Percentiles rank a stretch among this genome's conserved stretches.
These are phyloP conservation scores for Aquanectria penicillioides DNA, from an alignment of 2,329 filamentous ascomycete genomes.

Conservation along the genomic window DNA sequence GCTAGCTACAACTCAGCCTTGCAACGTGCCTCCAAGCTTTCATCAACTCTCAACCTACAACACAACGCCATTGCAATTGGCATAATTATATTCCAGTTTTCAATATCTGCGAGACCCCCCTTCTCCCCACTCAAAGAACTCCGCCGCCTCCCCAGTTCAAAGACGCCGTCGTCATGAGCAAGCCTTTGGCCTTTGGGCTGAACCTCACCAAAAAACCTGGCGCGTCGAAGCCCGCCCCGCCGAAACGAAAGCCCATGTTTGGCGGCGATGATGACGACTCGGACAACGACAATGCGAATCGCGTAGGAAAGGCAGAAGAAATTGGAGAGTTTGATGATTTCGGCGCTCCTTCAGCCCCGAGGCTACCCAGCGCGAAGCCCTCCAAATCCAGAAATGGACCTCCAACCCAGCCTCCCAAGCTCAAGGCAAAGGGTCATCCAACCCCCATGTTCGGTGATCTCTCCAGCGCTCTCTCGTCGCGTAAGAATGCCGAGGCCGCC, in stretches of 20 bases:
- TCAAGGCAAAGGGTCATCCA: constrained; percentile 54
- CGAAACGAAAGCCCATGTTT: constrained; percentile 66
- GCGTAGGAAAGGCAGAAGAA: constrained; percentile 58
- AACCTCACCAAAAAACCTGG: constrained; percentile 68
- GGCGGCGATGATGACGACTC: constrained; percentile 63
- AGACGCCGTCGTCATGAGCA: constrained; percentile 52
- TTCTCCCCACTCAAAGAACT: no score
- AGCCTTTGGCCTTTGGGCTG: constrained; percentile 64
- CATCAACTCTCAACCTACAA: constrained; percentile 22
- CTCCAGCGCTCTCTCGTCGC: constrained; percentile 70
- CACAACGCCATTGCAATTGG: no score
- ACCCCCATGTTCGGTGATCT: constrained; percentile 70
- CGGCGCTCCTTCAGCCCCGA: constrained; percentile 35
- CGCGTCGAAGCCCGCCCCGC: constrained; percentile 58
- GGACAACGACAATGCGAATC: constrained; percentile 57
- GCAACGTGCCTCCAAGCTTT: no score
- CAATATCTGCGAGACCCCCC: no score
- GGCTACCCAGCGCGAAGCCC: constrained; percentile 42
- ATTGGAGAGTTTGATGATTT: constrained; percentile 73
- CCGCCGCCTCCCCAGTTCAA: no score
- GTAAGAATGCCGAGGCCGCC: constrained; percentile 72
- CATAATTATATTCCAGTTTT: no score
- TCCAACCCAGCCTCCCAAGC: constrained; percentile 53
- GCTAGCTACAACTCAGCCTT: not conserved
- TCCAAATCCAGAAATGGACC: constrained; percentile 46